A percentile compares a stretch with the other conserved stretches of the same genome.
Evolutionary conservation across 257 asterid species (phyloP).

Genomic region (Linaria vulgaris): DNA sequence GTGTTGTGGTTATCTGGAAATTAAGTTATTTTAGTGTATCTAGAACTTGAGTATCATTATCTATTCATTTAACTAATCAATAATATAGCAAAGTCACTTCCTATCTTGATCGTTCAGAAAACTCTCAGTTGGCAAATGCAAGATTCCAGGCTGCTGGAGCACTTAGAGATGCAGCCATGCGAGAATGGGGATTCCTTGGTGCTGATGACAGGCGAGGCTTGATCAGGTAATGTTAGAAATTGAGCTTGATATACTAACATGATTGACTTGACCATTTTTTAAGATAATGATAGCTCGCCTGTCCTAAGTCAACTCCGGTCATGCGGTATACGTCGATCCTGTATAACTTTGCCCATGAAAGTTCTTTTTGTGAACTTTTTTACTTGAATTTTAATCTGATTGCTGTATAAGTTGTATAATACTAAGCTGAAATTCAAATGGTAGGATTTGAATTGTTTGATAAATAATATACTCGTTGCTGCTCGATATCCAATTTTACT

Average conservation of each 20-base stretch:
- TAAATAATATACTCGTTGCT: background rate
- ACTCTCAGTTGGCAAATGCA: conserved; percentile 81
- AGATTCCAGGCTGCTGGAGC: conserved; percentile 99
- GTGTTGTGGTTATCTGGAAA: too few relatives aligned
- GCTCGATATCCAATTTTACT: background rate
- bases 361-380: conserved; percentile 3
- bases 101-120: conserved; percentile 56
- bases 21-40: conserved; percentile 9
- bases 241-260: conserved; percentile 7
- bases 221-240: conserved; percentile 58
- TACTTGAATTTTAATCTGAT: conserved; percentile 3
- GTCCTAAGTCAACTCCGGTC: background rate
- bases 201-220: conserved; percentile 63
- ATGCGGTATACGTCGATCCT: background rate
- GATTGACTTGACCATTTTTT: background rate
- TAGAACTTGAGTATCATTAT: conserved; percentile 15
- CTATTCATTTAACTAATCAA: conserved; percentile 2
- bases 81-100: conserved; percentile 20
- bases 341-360: conserved; percentile 9
- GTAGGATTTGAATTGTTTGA: background rate
- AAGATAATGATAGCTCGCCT: conserved; percentile 6
- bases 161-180: conserved; percentile 80
- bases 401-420: background rate
- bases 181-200: conserved; percentile 87
- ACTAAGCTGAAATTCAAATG: background rate